phyloP scores from a whole-genome alignment of 805 yeast species.

The Wickerhamomyces subpelliculosus region DNA sequence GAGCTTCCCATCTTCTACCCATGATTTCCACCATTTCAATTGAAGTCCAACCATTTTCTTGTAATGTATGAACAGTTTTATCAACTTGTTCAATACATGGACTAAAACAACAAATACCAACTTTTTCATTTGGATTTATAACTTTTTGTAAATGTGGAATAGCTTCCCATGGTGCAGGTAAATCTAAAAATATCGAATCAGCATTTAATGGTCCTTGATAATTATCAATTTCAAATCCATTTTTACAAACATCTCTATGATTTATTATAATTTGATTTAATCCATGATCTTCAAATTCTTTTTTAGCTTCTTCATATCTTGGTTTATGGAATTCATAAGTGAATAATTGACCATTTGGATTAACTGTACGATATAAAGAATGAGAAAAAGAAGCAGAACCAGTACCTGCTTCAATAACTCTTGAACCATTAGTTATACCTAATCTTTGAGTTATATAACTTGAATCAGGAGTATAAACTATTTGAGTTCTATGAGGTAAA shows the following conservation, averaged over 20 bases:
- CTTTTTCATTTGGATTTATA: constrained; percentile 41
- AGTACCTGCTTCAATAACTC: constrained; percentile 95
- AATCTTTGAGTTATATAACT: constrained; percentile 83
- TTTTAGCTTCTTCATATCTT: constrained; percentile 69
- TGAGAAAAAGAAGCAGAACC: constrained; percentile 97
- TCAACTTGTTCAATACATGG: constrained; percentile 98
- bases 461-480: constrained; percentile 94
- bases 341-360: constrained; percentile 51
- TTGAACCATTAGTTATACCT: constrained; percentile 62
- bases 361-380: constrained; percentile 75
- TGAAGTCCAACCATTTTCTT: constrained; percentile 71
- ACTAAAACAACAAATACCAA: constrained; percentile 86
- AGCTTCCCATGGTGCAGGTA: constrained; percentile 97
- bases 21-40: constrained; percentile 91
- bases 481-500: constrained; percentile 94
- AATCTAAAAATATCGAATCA: constrained; percentile 75
- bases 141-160: constrained; percentile 63
- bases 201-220: constrained; percentile 42
- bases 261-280: constrained; percentile 58
- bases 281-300: constrained; percentile 77
- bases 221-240: constrained; percentile 62
- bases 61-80: constrained; percentile 71
- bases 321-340: constrained; percentile 90
- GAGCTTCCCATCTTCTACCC: constrained; percentile 81
- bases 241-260: constrained; percentile 87